These are phyloP conservation scores for Pilasporangium apinafurcum DNA, from an alignment of 352 stramenopile species.

Conservation along the genomic window DNA sequence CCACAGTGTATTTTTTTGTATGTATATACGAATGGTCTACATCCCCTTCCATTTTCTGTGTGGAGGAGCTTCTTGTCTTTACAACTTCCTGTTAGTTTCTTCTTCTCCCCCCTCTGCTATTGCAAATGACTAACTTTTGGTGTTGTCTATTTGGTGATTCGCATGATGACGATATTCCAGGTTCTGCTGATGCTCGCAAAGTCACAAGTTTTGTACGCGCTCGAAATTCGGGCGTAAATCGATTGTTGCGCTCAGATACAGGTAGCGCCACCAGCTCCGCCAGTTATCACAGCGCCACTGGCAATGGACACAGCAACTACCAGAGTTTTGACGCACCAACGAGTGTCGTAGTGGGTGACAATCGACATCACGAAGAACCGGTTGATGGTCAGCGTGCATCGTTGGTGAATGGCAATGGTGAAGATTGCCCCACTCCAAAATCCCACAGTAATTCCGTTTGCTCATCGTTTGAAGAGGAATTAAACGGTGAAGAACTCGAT, in stretches of 20 bases:
- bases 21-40: too few relatives aligned
- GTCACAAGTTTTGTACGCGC: constrained; percentile 42
- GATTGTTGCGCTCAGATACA: constrained; percentile 39
- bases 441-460: too few relatives aligned
- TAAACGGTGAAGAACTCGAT: constrained; percentile 8
- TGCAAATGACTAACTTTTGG: background rate
- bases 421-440: too few relatives aligned
- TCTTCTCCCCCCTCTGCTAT: background rate
- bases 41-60: too few relatives aligned
- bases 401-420: too few relatives aligned
- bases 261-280: constrained; percentile 21
- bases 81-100: background rate
- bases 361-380: background rate
- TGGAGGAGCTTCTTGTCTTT: too few relatives aligned
- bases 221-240: constrained; percentile 55
- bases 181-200: constrained; percentile 39
- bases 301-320: constrained; percentile 1
- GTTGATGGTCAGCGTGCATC: background rate
- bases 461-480: constrained; percentile 1
- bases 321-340: background rate
- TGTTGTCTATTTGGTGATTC: background rate
- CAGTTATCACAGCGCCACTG: constrained; percentile 2
- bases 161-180: too few relatives aligned
- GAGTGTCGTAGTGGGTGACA: background rate
- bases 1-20: too few relatives aligned